Evolutionary conservation across 2,329 filamentous ascomycete species (phyloP).

Genomic region (Fusarium bactridioides): DNA sequence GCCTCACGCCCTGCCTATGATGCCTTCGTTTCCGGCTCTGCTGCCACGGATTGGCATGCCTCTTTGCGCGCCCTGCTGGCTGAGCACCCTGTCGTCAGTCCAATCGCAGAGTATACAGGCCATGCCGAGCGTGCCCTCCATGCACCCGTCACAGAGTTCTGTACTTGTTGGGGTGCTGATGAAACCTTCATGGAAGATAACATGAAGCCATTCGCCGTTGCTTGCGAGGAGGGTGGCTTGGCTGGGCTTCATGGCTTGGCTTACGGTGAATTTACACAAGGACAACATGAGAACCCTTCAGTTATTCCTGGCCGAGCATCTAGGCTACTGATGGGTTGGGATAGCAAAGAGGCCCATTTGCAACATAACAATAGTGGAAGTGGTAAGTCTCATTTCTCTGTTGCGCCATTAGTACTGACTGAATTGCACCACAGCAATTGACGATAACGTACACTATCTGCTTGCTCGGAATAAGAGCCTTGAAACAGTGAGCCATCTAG

Average conservation of each 20-base stretch:
- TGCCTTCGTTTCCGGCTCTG: slow-evolving; percentile 52
- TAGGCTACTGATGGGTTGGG: slow-evolving; percentile 50
- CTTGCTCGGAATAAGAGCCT: slow-evolving; percentile 42
- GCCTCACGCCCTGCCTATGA: slow-evolving; percentile 44
- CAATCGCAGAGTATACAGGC: slow-evolving; percentile 26
- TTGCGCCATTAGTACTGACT: not conserved
- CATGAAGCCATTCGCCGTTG: slow-evolving; percentile 42
- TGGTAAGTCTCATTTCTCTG: slow-evolving; percentile 31
- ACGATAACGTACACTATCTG: slow-evolving; percentile 47
- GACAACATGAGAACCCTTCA: slow-evolving; percentile 40
- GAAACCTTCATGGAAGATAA: slow-evolving; percentile 44
- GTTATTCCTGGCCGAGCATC: slow-evolving; percentile 43
- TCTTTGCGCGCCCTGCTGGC: slow-evolving; percentile 46
- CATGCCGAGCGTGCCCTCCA: slow-evolving; percentile 42
- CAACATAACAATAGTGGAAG: slow-evolving; percentile 44
- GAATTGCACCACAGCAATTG: slow-evolving; percentile 42
- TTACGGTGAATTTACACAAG: slow-evolving; percentile 46
- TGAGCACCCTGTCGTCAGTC: slow-evolving; percentile 37
- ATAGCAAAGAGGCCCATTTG: slow-evolving; percentile 50
- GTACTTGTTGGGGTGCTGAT: slow-evolving; percentile 46
- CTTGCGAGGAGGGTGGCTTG: slow-evolving; percentile 35
- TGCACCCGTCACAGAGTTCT: slow-evolving; percentile 51
- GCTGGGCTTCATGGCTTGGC: slow-evolving; percentile 45
- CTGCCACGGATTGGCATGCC: slow-evolving; percentile 52
- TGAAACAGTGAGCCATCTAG: slow-evolving; percentile 43